Conservation (phyloP, 192 early-diverging fungal species). For the Coemansia sp. region DNA sequence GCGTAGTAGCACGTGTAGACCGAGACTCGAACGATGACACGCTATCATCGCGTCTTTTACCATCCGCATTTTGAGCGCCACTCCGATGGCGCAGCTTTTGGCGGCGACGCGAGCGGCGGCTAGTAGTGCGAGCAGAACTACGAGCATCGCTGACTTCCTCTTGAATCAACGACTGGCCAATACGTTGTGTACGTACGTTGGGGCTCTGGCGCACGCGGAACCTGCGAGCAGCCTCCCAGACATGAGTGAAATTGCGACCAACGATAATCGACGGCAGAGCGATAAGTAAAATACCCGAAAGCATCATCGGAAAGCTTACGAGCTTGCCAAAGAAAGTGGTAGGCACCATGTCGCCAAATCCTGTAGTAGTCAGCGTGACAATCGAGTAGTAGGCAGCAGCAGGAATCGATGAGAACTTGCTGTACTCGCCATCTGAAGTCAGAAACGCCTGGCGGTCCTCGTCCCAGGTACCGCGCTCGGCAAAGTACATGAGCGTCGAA, state of each 20-base stretch:
- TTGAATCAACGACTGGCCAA: constrained; percentile 27
- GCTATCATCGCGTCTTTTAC: constrained; percentile 27
- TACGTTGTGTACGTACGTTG: constrained; percentile 11
- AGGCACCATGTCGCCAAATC: constrained; percentile 79
- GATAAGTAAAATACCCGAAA: constrained; percentile 77
- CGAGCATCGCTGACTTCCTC: constrained; percentile 21
- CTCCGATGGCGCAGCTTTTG: constrained; percentile 12
- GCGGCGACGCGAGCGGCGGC: constrained; percentile 20
- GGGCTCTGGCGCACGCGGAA: constrained; percentile 28
- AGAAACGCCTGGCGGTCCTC: constrained; percentile 64
- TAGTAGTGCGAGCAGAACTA: constrained; percentile 14
- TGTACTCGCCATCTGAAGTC: constrained; percentile 65
- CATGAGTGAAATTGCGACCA: constrained; percentile 77
- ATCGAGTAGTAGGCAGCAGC: constrained; percentile 76
- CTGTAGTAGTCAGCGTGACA: constrained; percentile 80
- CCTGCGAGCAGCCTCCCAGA: constrained; percentile 69
- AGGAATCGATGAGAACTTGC: constrained; percentile 77
- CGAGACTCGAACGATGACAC: constrained; percentile 43
- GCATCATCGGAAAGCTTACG: constrained; percentile 79
- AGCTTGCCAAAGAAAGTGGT: constrained; percentile 77
- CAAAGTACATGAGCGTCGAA: constrained; percentile 78
- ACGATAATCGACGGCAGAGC: constrained; percentile 83
- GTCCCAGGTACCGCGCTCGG: constrained; percentile 77
- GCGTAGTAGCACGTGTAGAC: constrained; percentile 6
- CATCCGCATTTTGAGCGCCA: not conserved